These are phyloP conservation scores for Apiosordaria backusii DNA, from an alignment of 495 filamentous ascomycete species.

Conservation along the genomic window DNA sequence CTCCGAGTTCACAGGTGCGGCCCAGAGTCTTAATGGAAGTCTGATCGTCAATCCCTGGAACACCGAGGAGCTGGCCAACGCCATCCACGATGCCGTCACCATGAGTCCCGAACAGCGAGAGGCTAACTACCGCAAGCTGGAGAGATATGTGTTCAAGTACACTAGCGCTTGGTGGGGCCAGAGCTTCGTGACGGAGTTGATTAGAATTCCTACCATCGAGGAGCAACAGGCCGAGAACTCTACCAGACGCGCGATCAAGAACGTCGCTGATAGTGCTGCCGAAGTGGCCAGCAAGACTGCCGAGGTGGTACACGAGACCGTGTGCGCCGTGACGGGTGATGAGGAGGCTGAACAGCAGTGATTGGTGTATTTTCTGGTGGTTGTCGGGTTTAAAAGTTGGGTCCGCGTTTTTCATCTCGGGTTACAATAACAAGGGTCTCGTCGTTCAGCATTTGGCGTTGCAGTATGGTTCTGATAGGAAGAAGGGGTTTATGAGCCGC, in stretches of 20 bases:
- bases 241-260: constrained; percentile 11
- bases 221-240: constrained; percentile 5
- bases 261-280: constrained; percentile 17
- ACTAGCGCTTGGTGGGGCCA: constrained; percentile 98
- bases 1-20: constrained; percentile 89
- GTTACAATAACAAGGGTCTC: neutral
- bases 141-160: constrained; percentile 83
- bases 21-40: constrained; percentile 79
- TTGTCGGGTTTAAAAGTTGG: neutral
- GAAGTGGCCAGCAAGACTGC: constrained; percentile 21
- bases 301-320: constrained; percentile 17
- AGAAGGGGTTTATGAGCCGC: neutral
- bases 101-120: constrained; percentile 81
- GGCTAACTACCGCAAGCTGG: constrained; percentile 75
- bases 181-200: constrained; percentile 84
- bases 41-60: constrained; percentile 92
- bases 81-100: constrained; percentile 78
- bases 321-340: constrained; percentile 9
- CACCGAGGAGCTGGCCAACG: constrained; percentile 78
- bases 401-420: neutral
- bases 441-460: neutral
- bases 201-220: constrained; percentile 40
- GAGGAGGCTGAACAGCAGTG: constrained; percentile 6
- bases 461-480: neutral
- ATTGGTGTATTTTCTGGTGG: neutral